A percentile compares a stretch with the other conserved stretches of the same genome.
These are phyloP conservation scores for Agrocybe praecox DNA, from an alignment of 768 basidiomycete species.

Conservation along the genomic window DNA sequence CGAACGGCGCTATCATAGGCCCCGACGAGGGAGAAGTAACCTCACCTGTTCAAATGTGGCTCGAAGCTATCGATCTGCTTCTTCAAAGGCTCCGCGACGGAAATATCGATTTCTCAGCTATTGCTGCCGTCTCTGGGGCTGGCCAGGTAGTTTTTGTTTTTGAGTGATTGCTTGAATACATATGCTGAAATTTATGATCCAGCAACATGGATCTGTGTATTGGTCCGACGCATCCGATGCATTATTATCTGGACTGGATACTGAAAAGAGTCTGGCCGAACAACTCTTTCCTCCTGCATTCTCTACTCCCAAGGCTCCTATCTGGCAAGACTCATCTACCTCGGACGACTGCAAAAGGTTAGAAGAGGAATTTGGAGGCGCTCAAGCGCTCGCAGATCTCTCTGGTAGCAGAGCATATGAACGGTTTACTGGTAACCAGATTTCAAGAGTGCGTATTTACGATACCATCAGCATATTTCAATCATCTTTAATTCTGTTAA, in stretches of 20 bases:
- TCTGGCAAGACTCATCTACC: slow-evolving; percentile 93
- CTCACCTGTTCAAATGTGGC: slow-evolving; percentile 81
- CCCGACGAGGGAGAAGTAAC: slow-evolving; percentile 74
- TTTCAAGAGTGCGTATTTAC: slow-evolving; percentile 57
- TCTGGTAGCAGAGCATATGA: slow-evolving; percentile 87
- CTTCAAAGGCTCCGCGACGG: slow-evolving; percentile 60
- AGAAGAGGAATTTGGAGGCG: slow-evolving; percentile 68
- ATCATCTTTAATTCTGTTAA: neutral
- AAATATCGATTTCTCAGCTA: slow-evolving; percentile 58
- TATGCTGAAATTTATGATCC: neutral
- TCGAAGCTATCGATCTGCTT: slow-evolving; percentile 84
- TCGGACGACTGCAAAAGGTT: slow-evolving; percentile 71
- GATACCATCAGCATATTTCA: neutral
- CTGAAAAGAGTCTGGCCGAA: slow-evolving; percentile 48
- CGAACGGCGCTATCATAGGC: slow-evolving; percentile 66
- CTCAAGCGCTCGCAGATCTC: slow-evolving; percentile 70
- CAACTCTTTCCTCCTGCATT: slow-evolving; percentile 71
- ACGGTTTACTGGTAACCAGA: slow-evolving; percentile 87
- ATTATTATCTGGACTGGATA: slow-evolving; percentile 55
- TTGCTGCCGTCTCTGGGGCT: slow-evolving; percentile 74
- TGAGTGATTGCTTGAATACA: neutral
- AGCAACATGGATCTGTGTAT: slow-evolving; percentile 90
- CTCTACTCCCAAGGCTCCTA: slow-evolving; percentile 67
- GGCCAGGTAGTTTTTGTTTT: slow-evolving; percentile 61
- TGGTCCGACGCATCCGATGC: slow-evolving; percentile 64